Conservation (phyloP, 2,329 filamentous ascomycete genomes). For the Cordyceps fumosorosea region DNA sequence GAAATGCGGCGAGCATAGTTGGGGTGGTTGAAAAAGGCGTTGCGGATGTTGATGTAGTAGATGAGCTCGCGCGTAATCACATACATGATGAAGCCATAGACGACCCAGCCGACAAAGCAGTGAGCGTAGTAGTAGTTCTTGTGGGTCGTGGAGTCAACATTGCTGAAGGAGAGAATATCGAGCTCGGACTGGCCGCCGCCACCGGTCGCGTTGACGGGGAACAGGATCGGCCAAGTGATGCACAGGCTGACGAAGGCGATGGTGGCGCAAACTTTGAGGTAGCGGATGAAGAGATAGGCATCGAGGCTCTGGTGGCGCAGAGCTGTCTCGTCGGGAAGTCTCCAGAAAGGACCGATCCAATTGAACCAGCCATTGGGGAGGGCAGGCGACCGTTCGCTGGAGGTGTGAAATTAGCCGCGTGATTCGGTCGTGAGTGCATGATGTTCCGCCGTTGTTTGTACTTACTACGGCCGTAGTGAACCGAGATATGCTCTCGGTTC, state of each 20-base stretch:
- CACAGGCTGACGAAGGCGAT: constrained; percentile 46
- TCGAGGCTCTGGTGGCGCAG: constrained; percentile 86
- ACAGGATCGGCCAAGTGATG: constrained; percentile 81
- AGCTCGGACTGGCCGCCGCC: constrained; percentile 60
- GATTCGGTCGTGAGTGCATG: not conserved
- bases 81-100: constrained; percentile 82
- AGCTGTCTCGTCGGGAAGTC: constrained; percentile 65
- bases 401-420: not conserved
- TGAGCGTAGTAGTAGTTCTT: constrained; percentile 72
- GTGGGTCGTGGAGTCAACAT: constrained; percentile 43
- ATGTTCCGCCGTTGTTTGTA: not conserved
- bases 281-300: constrained; percentile 54
- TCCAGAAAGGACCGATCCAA: constrained; percentile 58
- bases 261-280: constrained; percentile 12
- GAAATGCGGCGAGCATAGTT: constrained; percentile 80
- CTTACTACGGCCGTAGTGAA: constrained; percentile 44
- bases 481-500: constrained; percentile 46
- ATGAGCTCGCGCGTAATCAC: constrained; percentile 85
- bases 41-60: constrained; percentile 87
- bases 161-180: constrained; percentile 33
- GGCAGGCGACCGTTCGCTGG: constrained; percentile 48
- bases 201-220: constrained; percentile 78
- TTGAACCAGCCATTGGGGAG: constrained; percentile 52
- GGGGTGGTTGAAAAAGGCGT: constrained; percentile 84
- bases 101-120: constrained; percentile 71